Percentiles rank a stretch among this genome's conserved stretches.
Conservation (phyloP, 1,139 yeast species). For the Pichia sp. region DNA sequence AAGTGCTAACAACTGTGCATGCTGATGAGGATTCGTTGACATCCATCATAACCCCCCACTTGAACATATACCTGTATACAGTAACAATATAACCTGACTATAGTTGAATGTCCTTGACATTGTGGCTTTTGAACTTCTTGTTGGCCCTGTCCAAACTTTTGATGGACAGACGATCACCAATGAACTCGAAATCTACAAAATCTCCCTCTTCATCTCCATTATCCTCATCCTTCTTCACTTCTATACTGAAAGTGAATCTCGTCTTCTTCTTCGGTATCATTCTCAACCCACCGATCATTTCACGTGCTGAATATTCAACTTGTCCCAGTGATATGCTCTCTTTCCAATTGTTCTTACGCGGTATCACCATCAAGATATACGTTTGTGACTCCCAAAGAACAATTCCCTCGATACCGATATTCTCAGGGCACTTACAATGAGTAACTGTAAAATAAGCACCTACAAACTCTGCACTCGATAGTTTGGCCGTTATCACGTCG, state of each 20-base stretch:
- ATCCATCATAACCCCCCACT: no score
- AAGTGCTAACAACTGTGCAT: conserved; percentile 39
- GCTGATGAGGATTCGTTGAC: no score
- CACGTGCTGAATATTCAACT: conserved; percentile 18
- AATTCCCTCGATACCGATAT: conserved; percentile 67
- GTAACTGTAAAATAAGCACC: conserved; percentile 64
- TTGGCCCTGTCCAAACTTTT: conserved; percentile 79
- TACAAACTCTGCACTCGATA: conserved; percentile 77
- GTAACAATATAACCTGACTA: no score
- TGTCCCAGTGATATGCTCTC: conserved; percentile 25
- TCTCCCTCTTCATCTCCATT: conserved; percentile 22
- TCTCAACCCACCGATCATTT: conserved; percentile 27
- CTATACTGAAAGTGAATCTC: conserved; percentile 18
- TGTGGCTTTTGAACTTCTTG: conserved; percentile 74
- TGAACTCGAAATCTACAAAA: conserved; percentile 51
- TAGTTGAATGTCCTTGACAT: conserved; percentile 23
- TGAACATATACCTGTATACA: no score
- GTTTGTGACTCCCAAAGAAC: conserved; percentile 85
- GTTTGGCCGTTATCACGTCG: conserved; percentile 39
- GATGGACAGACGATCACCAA: conserved; percentile 75
- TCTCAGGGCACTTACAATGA: conserved; percentile 48
- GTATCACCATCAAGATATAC: conserved; percentile 58
- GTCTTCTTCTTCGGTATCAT: conserved; percentile 25
- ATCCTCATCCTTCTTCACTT: background rate
- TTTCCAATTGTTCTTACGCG: conserved; percentile 35